Evolutionary conservation across 352 stramenopile genomes (phyloP).

Genomic region (Globisporangium paddicum): DNA sequence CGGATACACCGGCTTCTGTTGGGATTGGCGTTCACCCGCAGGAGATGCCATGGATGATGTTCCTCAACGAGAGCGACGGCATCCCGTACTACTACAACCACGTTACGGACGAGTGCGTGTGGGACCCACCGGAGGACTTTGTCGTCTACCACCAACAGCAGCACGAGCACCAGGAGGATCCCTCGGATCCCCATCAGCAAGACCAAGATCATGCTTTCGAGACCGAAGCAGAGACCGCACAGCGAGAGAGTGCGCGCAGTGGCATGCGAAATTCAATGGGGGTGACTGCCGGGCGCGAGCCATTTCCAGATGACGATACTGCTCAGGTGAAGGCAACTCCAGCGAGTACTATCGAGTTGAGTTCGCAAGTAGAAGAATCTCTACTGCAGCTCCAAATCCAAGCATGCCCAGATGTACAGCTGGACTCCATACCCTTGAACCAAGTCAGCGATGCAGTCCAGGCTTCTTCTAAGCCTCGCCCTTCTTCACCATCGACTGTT

Average conservation of each 20-base stretch:
- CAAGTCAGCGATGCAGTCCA: no score
- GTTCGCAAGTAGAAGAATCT: background rate
- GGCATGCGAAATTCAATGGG: background rate
- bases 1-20: background rate
- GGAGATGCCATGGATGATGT: slow-evolving; percentile 54
- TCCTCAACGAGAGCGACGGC: slow-evolving; percentile 57
- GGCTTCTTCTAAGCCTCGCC: background rate
- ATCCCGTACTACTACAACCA: slow-evolving; percentile 73
- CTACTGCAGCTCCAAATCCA: background rate
- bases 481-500: background rate
- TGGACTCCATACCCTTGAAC: no score
- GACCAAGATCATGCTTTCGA: background rate
- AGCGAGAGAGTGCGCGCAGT: background rate
- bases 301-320: background rate
- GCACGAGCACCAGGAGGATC: background rate
- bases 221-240: background rate
- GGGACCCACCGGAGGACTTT: slow-evolving; percentile 55
- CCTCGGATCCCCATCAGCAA: background rate
- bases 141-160: slow-evolving; percentile 32
- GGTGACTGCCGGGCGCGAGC: background rate
- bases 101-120: slow-evolving; percentile 53
- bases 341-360: background rate
- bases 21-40: background rate
- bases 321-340: background rate
- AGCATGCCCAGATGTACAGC: background rate